Evolutionary conservation across 208 protist species (phyloP).

Genomic region (Trypanosoma brucei): DNA sequence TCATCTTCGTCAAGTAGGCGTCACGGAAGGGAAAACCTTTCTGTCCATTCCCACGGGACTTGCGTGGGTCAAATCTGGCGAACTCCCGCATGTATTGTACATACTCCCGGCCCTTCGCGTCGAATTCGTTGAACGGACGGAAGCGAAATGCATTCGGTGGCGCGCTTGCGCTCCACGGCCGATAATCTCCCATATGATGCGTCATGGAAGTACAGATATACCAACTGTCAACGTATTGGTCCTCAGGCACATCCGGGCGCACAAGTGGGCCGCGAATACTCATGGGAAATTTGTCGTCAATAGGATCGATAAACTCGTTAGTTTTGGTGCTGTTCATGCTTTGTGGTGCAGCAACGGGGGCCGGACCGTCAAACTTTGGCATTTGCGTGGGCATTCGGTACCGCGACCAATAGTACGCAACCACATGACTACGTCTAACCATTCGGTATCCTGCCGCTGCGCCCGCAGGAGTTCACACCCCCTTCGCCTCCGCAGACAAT

Average conservation of each 20-base stretch:
- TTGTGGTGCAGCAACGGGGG: constrained; percentile 78
- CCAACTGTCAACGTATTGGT: constrained; percentile 90
- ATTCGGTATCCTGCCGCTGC: constrained; percentile 24
- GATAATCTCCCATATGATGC: constrained; percentile 79
- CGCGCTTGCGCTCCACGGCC: constrained; percentile 79
- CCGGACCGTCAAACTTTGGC: constrained; percentile 83
- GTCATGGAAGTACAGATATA: constrained; percentile 88
- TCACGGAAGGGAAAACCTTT: constrained; percentile 82
- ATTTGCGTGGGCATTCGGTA: constrained; percentile 82
- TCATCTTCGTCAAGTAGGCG: constrained; percentile 82
- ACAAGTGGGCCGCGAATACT: constrained; percentile 77
- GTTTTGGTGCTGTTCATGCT: constrained; percentile 91
- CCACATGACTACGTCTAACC: constrained; percentile 26
- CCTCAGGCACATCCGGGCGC: constrained; percentile 77
- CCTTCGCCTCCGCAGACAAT: not conserved
- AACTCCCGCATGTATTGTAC: constrained; percentile 71
- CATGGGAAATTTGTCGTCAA: constrained; percentile 86
- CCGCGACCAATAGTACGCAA: constrained; percentile 79
- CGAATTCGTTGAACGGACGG: constrained; percentile 83
- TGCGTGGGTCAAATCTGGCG: constrained; percentile 34
- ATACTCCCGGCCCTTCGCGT: constrained; percentile 80
- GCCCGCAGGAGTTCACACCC: not conserved
- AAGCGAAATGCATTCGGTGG: constrained; percentile 82
- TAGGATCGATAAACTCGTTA: constrained; percentile 88
- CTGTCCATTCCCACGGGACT: constrained; percentile 51